phyloP scores from a whole-genome alignment of 2,329 filamentous ascomycete species.

The Colletotrichum endophyticum region DNA sequence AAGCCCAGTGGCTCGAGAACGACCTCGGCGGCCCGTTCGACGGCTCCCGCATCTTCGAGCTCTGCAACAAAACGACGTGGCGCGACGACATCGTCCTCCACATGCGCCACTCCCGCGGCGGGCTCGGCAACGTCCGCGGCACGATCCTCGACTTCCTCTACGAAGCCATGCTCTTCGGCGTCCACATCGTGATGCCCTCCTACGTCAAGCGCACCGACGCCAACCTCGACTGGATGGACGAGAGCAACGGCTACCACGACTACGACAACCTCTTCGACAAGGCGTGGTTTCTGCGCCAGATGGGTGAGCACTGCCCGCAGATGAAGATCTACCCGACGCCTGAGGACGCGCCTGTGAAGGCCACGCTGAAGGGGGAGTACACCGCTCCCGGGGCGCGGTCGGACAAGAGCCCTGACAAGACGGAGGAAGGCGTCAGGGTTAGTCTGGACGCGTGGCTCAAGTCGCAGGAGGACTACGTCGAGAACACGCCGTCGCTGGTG shows the following conservation, averaged over 20 bases:
- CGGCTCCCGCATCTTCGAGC: not conserved
- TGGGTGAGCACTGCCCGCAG: not conserved
- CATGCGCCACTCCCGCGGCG: not conserved
- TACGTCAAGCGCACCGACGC: not conserved
- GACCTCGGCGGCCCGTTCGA: not conserved
- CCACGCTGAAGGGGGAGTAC: not conserved
- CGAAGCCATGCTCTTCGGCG: not conserved
- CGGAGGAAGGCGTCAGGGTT: not conserved
- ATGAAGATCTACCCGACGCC: not conserved
- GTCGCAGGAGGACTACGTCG: not conserved
- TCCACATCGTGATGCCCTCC: not conserved
- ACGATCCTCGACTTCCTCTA: not conserved
- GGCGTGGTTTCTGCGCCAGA: not conserved
- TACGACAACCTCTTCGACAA: not conserved
- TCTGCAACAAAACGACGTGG: not conserved
- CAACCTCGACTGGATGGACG: not conserved
- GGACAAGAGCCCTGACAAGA: not conserved
- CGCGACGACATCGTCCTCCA: not conserved
- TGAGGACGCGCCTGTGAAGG: not conserved
- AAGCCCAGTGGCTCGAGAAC: not conserved
- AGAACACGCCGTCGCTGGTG: not conserved
- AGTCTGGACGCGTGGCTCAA: not conserved
- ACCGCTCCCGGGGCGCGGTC: not conserved
- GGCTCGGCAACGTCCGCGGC: not conserved
- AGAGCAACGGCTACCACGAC: not conserved